Conservation (phyloP, 345 rosid species). For the Hirschfeldia incana region DNA sequence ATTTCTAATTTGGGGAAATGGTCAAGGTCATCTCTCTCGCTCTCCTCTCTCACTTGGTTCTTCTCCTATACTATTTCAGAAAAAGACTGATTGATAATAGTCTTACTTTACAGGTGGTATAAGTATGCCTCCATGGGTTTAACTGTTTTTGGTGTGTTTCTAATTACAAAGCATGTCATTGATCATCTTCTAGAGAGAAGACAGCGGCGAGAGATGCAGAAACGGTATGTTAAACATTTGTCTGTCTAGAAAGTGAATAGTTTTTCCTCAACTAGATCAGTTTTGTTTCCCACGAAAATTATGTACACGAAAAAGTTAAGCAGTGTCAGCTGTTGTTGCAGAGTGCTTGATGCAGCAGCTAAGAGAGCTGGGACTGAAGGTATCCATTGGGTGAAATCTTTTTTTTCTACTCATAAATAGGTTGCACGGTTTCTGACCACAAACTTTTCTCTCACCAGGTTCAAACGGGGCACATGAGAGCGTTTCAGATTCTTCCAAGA, state of each 20-base stretch:
- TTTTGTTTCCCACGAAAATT: neutral
- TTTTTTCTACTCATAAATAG: neutral
- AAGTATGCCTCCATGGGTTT: constrained; percentile 80
- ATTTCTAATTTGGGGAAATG: constrained; percentile 89
- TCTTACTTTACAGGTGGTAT: constrained; percentile 84
- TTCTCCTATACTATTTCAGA: constrained; percentile 4
- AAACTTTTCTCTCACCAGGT: constrained; percentile 42
- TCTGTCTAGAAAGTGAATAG: constrained; percentile 1
- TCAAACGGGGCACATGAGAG: constrained; percentile 51
- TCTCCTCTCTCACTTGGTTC: constrained; percentile 18
- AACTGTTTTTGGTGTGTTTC: constrained; percentile 71
- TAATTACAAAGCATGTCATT: constrained; percentile 67
- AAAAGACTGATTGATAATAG: too few relatives aligned
- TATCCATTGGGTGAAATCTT: constrained; percentile 18
- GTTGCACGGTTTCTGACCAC: neutral
- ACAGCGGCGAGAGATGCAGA: constrained; percentile 61
- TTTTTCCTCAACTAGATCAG: neutral
- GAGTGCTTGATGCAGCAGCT: constrained; percentile 95
- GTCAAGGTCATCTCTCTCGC: constrained; percentile 62
- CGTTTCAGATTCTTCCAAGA: constrained; percentile 39
- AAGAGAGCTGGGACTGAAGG: constrained; percentile 69
- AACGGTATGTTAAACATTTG: constrained; percentile 65
- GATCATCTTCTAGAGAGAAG: constrained; percentile 67
- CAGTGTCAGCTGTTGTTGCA: constrained; percentile 41
- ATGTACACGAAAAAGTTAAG: constrained; percentile 15